Evolutionary conservation across 2,329 filamentous ascomycete genomes (phyloP).

Genomic region (Davidsoniella eucalypti): DNA sequence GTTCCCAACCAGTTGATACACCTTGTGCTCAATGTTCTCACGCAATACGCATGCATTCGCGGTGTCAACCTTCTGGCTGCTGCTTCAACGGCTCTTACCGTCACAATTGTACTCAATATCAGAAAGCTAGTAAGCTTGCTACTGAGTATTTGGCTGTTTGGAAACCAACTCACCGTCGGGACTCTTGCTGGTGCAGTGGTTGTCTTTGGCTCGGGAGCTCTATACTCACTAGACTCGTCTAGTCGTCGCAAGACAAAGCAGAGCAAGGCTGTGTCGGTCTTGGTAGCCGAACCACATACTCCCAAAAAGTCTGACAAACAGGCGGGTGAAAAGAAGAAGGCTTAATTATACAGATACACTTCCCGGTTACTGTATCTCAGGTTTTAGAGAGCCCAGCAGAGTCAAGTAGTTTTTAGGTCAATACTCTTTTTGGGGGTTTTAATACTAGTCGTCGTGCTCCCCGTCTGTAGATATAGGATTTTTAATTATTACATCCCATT

Average conservation of each 20-base stretch:
- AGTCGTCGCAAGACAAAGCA: conserved; percentile 3
- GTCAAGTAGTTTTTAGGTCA: too few species aligned
- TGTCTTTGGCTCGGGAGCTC: conserved; percentile 77
- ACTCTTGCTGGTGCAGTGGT: conserved; percentile 68
- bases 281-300: background rate
- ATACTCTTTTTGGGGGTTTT: too few species aligned
- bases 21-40: conserved; percentile 62
- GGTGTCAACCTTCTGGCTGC: conserved; percentile 91
- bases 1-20: conserved; percentile 56
- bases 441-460: too few species aligned
- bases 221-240: conserved; percentile 64
- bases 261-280: background rate
- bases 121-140: conserved; percentile 84
- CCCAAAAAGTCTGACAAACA: conserved; percentile 1
- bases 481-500: too few species aligned
- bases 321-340: conserved; percentile 9
- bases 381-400: too few species aligned
- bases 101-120: conserved; percentile 92
- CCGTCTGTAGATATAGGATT: too few species aligned
- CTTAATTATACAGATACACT: background rate
- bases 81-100: conserved; percentile 76
- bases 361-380: too few species aligned
- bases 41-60: conserved; percentile 87
- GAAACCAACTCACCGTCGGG: conserved; percentile 59
- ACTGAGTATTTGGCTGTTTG: conserved; percentile 86